phyloP scores from a whole-genome alignment of 495 filamentous ascomycete species.

The Lasiosphaeria miniovina region DNA sequence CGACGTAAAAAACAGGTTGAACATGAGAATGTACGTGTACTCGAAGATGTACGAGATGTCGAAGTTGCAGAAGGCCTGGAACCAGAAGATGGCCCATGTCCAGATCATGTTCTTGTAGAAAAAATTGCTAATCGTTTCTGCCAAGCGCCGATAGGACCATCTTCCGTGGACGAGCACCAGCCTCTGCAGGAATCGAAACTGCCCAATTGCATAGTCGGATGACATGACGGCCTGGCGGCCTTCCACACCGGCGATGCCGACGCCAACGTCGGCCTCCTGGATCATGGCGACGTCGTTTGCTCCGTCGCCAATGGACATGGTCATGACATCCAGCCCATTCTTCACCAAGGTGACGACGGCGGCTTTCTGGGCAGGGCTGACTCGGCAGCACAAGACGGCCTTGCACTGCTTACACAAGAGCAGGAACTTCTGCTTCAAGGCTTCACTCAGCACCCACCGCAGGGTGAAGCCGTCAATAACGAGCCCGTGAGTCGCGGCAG shows the following conservation, averaged over 20 bases:
- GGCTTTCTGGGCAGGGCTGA: conserved; percentile 95
- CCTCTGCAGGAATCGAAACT: conserved; percentile 91
- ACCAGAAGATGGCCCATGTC: conserved; percentile 98
- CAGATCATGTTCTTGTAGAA: conserved; percentile 99
- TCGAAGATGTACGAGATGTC: conserved; percentile 96
- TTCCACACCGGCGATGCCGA: conserved; percentile 97
- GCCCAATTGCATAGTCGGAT: conserved; percentile 96
- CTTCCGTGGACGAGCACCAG: conserved; percentile 93
- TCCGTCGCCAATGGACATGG: conserved; percentile 92
- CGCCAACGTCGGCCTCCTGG: conserved; percentile 96
- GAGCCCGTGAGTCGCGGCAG: conserved; percentile 86
- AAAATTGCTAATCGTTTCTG: conserved; percentile 95
- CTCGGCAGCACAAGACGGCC: conserved; percentile 95
- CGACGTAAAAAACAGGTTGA: conserved; percentile 97
- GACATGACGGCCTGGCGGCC: conserved; percentile 98
- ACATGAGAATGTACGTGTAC: conserved; percentile 93
- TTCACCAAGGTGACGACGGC: conserved; percentile 96
- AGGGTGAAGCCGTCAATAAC: conserved; percentile 95
- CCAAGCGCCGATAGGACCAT: conserved; percentile 92
- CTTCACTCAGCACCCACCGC: conserved; percentile 80
- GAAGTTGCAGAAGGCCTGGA: conserved; percentile 90
- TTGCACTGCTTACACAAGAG: conserved; percentile 97
- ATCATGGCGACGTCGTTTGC: conserved; percentile 99
- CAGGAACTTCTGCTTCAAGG: conserved; percentile 85
- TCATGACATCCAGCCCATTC: conserved; percentile 92